These are phyloP conservation scores for Lecanoromycetidae sp. DNA, from an alignment of 2,329 filamentous ascomycete species.

Conservation along the genomic window DNA sequence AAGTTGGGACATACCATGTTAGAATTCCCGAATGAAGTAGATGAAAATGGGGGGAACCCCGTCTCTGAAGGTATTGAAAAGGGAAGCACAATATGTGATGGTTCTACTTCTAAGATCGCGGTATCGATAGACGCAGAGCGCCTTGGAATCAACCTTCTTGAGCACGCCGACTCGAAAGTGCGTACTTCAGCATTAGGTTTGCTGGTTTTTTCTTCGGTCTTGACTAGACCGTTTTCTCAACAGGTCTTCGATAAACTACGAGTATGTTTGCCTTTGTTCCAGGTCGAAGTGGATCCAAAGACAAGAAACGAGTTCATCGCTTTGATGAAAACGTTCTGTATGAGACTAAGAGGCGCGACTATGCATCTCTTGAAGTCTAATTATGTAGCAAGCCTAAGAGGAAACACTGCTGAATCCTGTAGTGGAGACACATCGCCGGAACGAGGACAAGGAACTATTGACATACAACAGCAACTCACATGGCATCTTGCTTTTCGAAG, in stretches of 20 bases:
- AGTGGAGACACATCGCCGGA: too few species aligned
- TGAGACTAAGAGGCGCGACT: constrained; percentile 46
- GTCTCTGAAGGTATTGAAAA: too few species aligned
- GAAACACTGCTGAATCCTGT: too few species aligned
- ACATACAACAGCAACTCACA: constrained; percentile 17
- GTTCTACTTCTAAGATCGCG: too few species aligned
- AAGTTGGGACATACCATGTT: neutral
- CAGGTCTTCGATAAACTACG: constrained; percentile 51
- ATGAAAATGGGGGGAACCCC: neutral
- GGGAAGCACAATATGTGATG: too few species aligned
- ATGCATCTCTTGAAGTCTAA: neutral
- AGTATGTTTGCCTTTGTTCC: constrained; percentile 55
- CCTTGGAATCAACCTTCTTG: constrained; percentile 8
- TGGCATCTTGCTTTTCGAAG: constrained; percentile 53
- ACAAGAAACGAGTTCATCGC: constrained; percentile 70
- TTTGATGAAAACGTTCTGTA: constrained; percentile 62
- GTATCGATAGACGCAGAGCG: neutral
- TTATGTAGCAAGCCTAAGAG: too few species aligned
- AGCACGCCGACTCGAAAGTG: constrained; percentile 36
- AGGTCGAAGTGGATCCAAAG: constrained; percentile 76
- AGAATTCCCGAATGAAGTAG: neutral
- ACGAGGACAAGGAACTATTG: too few species aligned
- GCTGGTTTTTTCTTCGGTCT: constrained; percentile 58
- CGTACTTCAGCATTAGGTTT: constrained; percentile 31
- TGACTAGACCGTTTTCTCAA: constrained; percentile 58